Conservation (phyloP, 2,329 filamentous ascomycete genomes). For the Beauveria asiatica region DNA sequence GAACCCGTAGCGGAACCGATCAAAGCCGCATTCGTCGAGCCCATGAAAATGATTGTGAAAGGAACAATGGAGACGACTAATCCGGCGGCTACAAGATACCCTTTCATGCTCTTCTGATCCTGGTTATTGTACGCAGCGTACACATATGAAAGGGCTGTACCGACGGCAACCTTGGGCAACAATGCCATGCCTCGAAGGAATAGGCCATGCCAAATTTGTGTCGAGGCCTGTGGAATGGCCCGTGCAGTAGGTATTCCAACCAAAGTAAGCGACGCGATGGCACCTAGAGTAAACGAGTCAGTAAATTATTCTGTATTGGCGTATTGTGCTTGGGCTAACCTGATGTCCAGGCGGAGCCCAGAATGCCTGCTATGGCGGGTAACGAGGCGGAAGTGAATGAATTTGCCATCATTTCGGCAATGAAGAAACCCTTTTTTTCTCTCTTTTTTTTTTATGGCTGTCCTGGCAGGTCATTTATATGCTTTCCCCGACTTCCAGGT, state of each 20-base stretch:
- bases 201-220: conserved; percentile 27
- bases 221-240: background rate
- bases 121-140: conserved; percentile 24
- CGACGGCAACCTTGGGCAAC: conserved; percentile 27
- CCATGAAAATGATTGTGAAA: background rate
- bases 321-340: background rate
- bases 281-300: background rate
- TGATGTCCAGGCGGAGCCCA: background rate
- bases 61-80: background rate
- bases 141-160: conserved; percentile 24
- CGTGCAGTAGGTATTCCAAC: background rate
- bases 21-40: background rate
- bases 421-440: background rate
- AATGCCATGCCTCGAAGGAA: conserved; percentile 27
- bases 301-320: background rate
- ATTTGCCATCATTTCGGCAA: background rate
- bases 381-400: background rate
- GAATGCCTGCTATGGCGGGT: background rate
- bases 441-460: background rate
- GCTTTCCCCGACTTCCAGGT: background rate
- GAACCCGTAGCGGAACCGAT: background rate
- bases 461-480: background rate
- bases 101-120: background rate
- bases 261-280: background rate
- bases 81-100: background rate